These are phyloP conservation scores for Plasmodium inui DNA, from an alignment of 169 alveolate species.

Conservation along the genomic window DNA sequence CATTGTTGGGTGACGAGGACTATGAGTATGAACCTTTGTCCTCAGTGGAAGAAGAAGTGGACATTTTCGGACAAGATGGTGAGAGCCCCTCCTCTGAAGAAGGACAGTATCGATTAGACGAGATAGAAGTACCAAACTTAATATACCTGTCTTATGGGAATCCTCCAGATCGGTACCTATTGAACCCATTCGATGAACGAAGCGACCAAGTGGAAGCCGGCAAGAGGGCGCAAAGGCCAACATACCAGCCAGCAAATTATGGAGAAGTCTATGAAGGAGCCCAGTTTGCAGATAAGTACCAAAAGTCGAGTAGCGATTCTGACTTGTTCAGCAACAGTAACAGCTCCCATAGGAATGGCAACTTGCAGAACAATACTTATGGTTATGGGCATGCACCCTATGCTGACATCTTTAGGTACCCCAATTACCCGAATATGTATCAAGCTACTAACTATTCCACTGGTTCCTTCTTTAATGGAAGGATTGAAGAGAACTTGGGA, in stretches of 20 bases:
- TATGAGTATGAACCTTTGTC: background rate
- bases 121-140: background rate
- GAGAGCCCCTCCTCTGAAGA: background rate
- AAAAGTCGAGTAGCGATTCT: background rate
- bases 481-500: background rate
- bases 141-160: background rate
- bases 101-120: background rate
- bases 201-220: background rate
- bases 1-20: background rate
- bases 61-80: background rate
- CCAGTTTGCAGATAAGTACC: conserved; percentile 1
- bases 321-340: background rate
- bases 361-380: background rate
- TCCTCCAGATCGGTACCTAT: background rate
- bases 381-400: background rate
- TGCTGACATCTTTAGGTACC: background rate
- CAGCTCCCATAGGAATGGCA: background rate
- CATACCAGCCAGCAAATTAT: background rate
- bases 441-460: background rate
- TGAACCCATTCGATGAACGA: background rate
- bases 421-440: background rate
- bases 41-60: background rate
- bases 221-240: background rate
- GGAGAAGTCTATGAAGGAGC: conserved; percentile 12
- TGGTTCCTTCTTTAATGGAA: background rate